Evolutionary conservation across 257 asterid species (phyloP), one percentile per base, ranked within the genome.

Genomic region (Jaltomata sinuosa): DNA sequence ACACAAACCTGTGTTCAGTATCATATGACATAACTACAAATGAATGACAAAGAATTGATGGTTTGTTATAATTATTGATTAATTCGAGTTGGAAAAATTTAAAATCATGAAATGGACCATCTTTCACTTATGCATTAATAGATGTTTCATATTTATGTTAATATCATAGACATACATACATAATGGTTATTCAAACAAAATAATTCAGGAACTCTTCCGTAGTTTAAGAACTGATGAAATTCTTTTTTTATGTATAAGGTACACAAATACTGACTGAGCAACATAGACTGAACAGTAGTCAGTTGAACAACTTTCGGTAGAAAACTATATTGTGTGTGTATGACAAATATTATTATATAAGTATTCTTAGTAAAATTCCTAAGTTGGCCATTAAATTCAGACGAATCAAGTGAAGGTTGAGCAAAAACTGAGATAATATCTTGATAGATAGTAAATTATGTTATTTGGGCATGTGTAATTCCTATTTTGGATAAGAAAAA

Each of bases 71-170:
- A 38, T 86, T 90, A 92, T 94, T 87, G 85, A 88, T 90, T 87
- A 8, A 91, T 91, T 82, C 92, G 88, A 74, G 91, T 89, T 76
- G 94, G 94, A 22, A 90, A 80, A 55, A 15, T 3, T 14, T 25
- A 36, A 80, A 12, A 21, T 83, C 34, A 71, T 40, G 54, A 71
- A 42, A 71, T 3, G 1, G 0, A 76, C 68, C 40, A 74, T 22
- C 40, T 22, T 42, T 42, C 15, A 25, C 81, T 25, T 47, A 15
- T 15, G 2, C n/a, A n/a, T n/a, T n/a, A n/a, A n/a, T n/a, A n/a
- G n/a, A n/a, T n/a, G n/a, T n/a, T n/a, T n/a, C n/a, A n/a, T 22
- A 71, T 71, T 71, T 71, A 40, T 38, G 29, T 40, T 22, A 21
- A n/a, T 2, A 40, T 21, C 19, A 19, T 12, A 38, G 10, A 21